phyloP scores from a whole-genome alignment of 1,284 basidiomycete species.

The Puccinia coronata region DNA sequence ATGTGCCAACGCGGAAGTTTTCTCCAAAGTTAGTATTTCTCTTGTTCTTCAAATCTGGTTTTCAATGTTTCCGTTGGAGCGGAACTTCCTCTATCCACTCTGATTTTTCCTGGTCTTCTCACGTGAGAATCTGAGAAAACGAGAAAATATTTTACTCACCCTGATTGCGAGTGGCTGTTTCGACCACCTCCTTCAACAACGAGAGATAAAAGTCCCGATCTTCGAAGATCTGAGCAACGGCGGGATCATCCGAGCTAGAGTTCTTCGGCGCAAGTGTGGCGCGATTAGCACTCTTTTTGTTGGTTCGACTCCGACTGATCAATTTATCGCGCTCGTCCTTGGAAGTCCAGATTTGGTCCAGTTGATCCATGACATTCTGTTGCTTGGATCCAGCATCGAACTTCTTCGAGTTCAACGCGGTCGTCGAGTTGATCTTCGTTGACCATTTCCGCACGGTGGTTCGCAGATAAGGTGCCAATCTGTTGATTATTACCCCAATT shows the following conservation, averaged over 20 bases:
- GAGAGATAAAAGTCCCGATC: constrained; percentile 90
- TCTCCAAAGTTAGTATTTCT: neutral
- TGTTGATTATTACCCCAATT: constrained; percentile 64
- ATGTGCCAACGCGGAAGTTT: constrained; percentile 50
- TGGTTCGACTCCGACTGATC: constrained; percentile 52
- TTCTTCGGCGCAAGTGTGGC: constrained; percentile 58
- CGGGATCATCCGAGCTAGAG: constrained; percentile 60
- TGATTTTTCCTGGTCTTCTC: too few relatives aligned
- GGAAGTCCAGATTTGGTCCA: constrained; percentile 68
- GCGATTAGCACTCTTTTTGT: constrained; percentile 57
- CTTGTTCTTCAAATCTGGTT: neutral
- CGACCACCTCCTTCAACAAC: constrained; percentile 82
- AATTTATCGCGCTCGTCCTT: constrained; percentile 53
- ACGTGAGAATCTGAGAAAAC: neutral
- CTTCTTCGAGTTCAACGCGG: constrained; percentile 72
- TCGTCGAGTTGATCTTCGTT: constrained; percentile 84
- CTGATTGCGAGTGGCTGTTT: constrained; percentile 60
- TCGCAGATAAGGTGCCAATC: constrained; percentile 62
- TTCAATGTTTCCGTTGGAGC: neutral
- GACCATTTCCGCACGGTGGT: constrained; percentile 87
- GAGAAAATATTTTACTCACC: constrained; percentile 48
- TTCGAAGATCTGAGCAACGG: constrained; percentile 65
- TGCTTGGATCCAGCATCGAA: neutral
- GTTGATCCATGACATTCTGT: constrained; percentile 69
- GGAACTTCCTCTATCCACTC: too few relatives aligned